Evolutionary conservation across 2,329 filamentous ascomycete species (phyloP), one percentile per base, ranked within the genome.

Genomic region (Monilinia fructigena): DNA sequence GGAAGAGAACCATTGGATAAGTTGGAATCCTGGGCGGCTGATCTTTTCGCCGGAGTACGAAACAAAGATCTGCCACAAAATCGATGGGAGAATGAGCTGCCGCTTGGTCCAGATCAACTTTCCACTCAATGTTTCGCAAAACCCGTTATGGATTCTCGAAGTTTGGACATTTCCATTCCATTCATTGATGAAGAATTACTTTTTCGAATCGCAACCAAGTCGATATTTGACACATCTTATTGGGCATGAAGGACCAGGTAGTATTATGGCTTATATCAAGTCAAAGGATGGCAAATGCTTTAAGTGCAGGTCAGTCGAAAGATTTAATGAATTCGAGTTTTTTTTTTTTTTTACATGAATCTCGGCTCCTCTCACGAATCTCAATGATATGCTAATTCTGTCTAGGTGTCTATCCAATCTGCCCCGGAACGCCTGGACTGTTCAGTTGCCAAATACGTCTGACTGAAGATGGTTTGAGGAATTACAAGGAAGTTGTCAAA

Each of bases 161-260:
- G 83, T 8, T 77, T 92, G 71, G 87, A 90, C 65, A 82, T 91
- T 56, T 84, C 84, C 64, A 91, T 91, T 75, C 83, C 86, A 4
- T 91, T 87, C 75, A 81, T 87, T 61, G 88, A 91, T 69, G 88
- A 91, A 75, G 88, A 91, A 68, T 76, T 84, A 0, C 77, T 89
- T 68, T 68, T 90, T 86, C 73, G 86, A 89, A 72, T 85, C 85
- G 11, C 87, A 90, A 67, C 89, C 89, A 6, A 85, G 86, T 66
- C 83, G 87, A 68, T 92, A 91, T 74, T 83, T 91, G 69, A 87
- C 86, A 72, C 89, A 92, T 75, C 77, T 92, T 68, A 88, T 92
- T 71, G 89, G 89, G 2, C 89, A 92, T 70, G 89, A 92, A 75
- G 89, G 89, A 1, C 89, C 89, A 1, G 89, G 89, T 26, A 91